These are phyloP conservation scores for Pleurotus platypus DNA, from an alignment of 768 basidiomycete species.

Conservation along the genomic window DNA sequence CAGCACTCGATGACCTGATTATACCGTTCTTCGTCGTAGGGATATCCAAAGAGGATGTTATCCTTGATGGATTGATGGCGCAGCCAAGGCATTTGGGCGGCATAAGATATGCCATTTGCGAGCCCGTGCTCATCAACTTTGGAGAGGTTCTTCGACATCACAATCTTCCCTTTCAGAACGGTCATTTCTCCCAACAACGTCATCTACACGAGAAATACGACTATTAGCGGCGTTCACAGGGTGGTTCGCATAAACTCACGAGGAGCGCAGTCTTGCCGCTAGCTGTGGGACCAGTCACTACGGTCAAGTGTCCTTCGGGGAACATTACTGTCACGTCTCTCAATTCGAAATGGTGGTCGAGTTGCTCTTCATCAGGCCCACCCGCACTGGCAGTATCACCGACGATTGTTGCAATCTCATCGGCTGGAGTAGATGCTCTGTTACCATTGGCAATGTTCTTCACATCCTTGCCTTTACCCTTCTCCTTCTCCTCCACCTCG, in stretches of 20 bases:
- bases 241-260: constrained; percentile 28
- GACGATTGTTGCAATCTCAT: not conserved
- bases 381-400: not conserved
- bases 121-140: constrained; percentile 57
- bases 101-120: constrained; percentile 66
- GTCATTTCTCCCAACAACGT: constrained; percentile 75
- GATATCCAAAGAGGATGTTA: constrained; percentile 79
- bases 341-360: constrained; percentile 61
- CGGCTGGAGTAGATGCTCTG: constrained; percentile 11
- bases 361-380: constrained; percentile 14
- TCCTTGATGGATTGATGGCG: constrained; percentile 72
- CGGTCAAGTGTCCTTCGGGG: constrained; percentile 65
- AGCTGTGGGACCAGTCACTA: constrained; percentile 78
- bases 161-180: constrained; percentile 40
- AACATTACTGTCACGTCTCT: constrained; percentile 64
- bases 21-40: constrained; percentile 71
- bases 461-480: constrained; percentile 14
- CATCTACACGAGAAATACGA: constrained; percentile 37
- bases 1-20: constrained; percentile 78
- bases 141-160: constrained; percentile 64
- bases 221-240: not conserved
- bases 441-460: constrained; percentile 14
- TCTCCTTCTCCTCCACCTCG: constrained; percentile 32
- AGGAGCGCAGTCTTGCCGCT: constrained; percentile 81
- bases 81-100: constrained; percentile 70